Conservation (phyloP, 352 stramenopile genomes). For the Globisporangium camurandrum region DNA sequence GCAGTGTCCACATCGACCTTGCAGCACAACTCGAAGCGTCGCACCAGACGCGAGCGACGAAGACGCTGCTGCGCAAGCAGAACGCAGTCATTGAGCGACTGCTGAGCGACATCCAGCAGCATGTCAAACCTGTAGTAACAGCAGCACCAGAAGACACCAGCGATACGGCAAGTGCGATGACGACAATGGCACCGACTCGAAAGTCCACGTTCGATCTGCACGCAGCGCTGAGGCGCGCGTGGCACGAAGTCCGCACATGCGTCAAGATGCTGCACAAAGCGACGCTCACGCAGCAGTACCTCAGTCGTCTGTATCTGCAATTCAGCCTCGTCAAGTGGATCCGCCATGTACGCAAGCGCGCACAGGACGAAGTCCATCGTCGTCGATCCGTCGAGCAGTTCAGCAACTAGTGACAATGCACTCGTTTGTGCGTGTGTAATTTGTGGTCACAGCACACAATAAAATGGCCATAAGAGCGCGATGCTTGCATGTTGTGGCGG, state of each 20-base stretch:
- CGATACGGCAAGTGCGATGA: too few species aligned
- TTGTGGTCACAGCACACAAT: too few species aligned
- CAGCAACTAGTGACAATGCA: slow-evolving; percentile 6
- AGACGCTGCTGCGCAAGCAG: slow-evolving; percentile 47
- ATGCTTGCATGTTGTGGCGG: too few species aligned
- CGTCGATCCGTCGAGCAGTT: slow-evolving; percentile 13
- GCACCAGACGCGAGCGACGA: slow-evolving; percentile 60
- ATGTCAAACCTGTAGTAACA: slow-evolving; percentile 3
- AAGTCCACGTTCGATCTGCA: slow-evolving; percentile 6
- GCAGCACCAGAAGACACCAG: background rate
- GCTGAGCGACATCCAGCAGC: slow-evolving; percentile 23
- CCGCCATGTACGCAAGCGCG: slow-evolving; percentile 30
- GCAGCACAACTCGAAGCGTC: slow-evolving; percentile 40
- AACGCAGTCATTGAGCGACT: slow-evolving; percentile 49
- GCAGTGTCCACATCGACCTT: slow-evolving; percentile 36
- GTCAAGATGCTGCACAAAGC: slow-evolving; percentile 58
- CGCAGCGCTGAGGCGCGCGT: slow-evolving; percentile 21
- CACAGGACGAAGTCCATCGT: slow-evolving; percentile 24
- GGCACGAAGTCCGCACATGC: slow-evolving; percentile 52
- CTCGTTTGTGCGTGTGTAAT: too few species aligned
- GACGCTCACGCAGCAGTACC: slow-evolving; percentile 64
- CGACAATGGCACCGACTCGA: slow-evolving; percentile 10
- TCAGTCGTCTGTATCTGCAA: slow-evolving; percentile 55
- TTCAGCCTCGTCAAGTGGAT: slow-evolving; percentile 57
- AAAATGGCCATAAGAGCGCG: too few species aligned